These are phyloP conservation scores for Phytophthora niederhauseri DNA, from an alignment of 352 stramenopile genomes.

Conservation along the genomic window DNA sequence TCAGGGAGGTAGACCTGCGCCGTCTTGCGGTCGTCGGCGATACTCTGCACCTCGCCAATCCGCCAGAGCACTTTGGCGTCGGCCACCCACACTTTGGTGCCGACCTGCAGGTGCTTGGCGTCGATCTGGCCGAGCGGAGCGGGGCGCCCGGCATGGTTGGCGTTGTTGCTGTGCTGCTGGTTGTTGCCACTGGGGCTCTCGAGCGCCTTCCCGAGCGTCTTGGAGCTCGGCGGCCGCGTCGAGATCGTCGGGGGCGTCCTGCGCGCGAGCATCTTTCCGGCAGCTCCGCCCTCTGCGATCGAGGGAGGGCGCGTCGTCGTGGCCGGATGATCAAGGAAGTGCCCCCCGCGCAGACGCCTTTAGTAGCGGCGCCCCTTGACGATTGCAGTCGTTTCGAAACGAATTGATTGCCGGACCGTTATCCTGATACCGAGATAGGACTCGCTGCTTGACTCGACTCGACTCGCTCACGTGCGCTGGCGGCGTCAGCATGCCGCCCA, in stretches of 20 bases:
- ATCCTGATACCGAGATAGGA: neutral
- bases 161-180: slow-evolving; percentile 31
- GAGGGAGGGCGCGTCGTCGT: neutral
- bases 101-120: slow-evolving; percentile 49
- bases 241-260: slow-evolving; percentile 20
- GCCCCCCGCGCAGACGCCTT: neutral
- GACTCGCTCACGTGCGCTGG: too few relatives aligned
- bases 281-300: slow-evolving; percentile 15
- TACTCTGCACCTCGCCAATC: slow-evolving; percentile 72
- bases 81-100: slow-evolving; percentile 78
- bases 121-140: slow-evolving; percentile 53
- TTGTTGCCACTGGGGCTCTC: slow-evolving; percentile 25
- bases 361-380: slow-evolving; percentile 10
- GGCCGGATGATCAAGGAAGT: slow-evolving; percentile 10
- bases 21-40: slow-evolving; percentile 51
- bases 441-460: too few relatives aligned
- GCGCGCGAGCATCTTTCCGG: slow-evolving; percentile 28
- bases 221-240: slow-evolving; percentile 27
- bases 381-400: slow-evolving; percentile 29
- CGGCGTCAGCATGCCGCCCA: too few relatives aligned
- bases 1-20: slow-evolving; percentile 68
- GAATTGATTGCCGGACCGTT: slow-evolving; percentile 1
- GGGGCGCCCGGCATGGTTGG: slow-evolving; percentile 11
- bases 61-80: slow-evolving; percentile 80
- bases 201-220: slow-evolving; percentile 25